phyloP scores from a whole-genome alignment of 176 grass and related monocot species.

The Raddia distichophylla region DNA sequence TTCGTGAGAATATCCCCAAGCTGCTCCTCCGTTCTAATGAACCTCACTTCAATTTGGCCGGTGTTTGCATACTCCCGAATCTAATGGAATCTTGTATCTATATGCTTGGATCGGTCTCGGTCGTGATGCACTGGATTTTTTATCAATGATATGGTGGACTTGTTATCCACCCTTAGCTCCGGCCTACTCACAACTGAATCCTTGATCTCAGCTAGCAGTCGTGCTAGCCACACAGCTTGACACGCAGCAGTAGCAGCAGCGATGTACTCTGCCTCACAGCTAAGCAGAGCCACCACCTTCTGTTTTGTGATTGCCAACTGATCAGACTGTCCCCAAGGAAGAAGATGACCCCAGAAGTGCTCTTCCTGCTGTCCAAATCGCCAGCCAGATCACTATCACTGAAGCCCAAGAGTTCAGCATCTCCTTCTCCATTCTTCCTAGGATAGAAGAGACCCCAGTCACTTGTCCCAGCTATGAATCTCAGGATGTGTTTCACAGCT shows the following conservation, averaged over 20 bases:
- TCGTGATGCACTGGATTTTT: neutral
- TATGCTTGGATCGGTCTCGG: neutral
- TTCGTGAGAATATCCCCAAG: neutral
- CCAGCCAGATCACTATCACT: too few species aligned
- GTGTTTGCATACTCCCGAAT: neutral
- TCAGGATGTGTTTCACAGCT: too few species aligned
- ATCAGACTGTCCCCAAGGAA: too few species aligned
- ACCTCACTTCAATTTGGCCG: neutral
- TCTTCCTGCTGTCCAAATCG: too few species aligned
- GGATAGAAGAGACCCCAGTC: too few species aligned
- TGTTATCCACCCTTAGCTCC: neutral
- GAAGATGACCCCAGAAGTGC: too few species aligned
- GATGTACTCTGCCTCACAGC: neutral
- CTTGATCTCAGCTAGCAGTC: neutral
- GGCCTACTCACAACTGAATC: neutral
- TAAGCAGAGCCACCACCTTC: neutral
- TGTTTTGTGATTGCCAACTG: neutral
- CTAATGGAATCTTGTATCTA: neutral
- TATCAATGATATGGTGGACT: neutral
- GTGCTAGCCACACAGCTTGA: neutral
- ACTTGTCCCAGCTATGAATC: too few species aligned
- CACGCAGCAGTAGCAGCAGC: neutral
- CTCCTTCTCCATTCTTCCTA: too few species aligned
- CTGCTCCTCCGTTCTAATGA: neutral
- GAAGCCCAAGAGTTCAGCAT: too few species aligned